Evolutionary conservation across 2,329 filamentous ascomycete genomes (phyloP), one percentile per base, ranked within the genome.

Genomic region (Cordyceps javanica): DNA sequence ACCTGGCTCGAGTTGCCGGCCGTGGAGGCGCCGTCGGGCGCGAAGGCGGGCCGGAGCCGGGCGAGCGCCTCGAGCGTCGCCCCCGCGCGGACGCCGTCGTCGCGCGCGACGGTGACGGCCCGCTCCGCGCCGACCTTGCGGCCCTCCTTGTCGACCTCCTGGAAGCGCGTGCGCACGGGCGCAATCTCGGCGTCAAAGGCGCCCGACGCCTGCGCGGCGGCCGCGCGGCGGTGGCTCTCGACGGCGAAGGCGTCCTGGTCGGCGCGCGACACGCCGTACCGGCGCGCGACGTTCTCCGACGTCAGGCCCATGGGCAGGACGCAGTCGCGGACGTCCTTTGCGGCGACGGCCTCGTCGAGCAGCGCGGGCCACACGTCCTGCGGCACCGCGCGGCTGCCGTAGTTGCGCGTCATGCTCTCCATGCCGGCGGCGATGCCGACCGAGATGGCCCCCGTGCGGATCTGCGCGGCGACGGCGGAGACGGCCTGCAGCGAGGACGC

Each of bases 401-500:
- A 97, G 74, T 96, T 96, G 63, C 88, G 77, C 62, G 90, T 96
- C 92, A 97, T 97, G 75, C 88, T 93, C 81, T 97, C 92, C 89
- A 95, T 96, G 30, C 92, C 92, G 2, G 89, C 92, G 10, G 86
- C 92, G 61, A 97, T 84, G 60, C 90, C 92, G 0, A 81, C 78
- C 61, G 86, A 82, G 53, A 93, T 88, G 64, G 83, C 81, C 1
- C 89, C 91, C 0, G 82, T 78, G n/a, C 84, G 81, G 64, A 97
- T 94, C 61, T 87, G 80, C 58, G 88, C 85, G 5, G 89, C 88
- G 3, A 96, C 78, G 14, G 79, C 75, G 1, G 90, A 87, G 52
- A 97, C 87, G 26, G 88, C 86, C 64, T 90, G 87, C 51, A 97
- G 79, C 2, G 87, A 88, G 7, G 85, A 90, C 16, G 86, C 85